Percentiles rank a stretch among this genome's conserved stretches.
Evolutionary conservation across 2,329 filamentous ascomycete genomes (phyloP).

Genomic region (Aspergillus ustus): DNA sequence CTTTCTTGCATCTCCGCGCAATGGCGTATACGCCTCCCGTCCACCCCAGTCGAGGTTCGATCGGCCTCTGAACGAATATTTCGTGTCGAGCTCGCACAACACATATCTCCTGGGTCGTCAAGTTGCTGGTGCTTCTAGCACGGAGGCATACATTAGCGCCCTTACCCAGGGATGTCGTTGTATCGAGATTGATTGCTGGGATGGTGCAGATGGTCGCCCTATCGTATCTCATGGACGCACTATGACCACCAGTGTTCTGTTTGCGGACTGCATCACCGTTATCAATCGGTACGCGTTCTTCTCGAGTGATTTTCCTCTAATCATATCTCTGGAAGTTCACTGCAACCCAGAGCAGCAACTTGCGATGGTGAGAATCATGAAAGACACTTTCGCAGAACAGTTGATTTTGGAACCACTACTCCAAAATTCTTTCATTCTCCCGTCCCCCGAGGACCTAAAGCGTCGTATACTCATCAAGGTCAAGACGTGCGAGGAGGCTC

Average conservation of each 20-base stretch:
- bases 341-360: slow-evolving; percentile 82
- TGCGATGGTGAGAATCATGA: slow-evolving; percentile 88
- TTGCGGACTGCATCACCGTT: slow-evolving; percentile 87
- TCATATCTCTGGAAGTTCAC: slow-evolving; percentile 94
- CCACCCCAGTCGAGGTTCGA: slow-evolving; percentile 70
- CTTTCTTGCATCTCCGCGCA: slow-evolving; percentile 75
- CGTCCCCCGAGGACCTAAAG: slow-evolving; percentile 83
- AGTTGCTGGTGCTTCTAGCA: slow-evolving; percentile 85
- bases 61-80: slow-evolving; percentile 92
- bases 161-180: slow-evolving; percentile 89
- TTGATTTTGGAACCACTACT: slow-evolving; percentile 78
- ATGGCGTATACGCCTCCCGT: slow-evolving; percentile 67
- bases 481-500: slow-evolving; percentile 71
- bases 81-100: slow-evolving; percentile 98
- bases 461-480: slow-evolving; percentile 90
- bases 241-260: slow-evolving; percentile 84
- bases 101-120: slow-evolving; percentile 94
- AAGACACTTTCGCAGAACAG: slow-evolving; percentile 77
- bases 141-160: slow-evolving; percentile 91
- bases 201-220: slow-evolving; percentile 84
- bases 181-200: slow-evolving; percentile 98
- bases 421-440: slow-evolving; percentile 69
- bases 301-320: slow-evolving; percentile 84
- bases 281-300: slow-evolving; percentile 95
- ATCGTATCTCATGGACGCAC: slow-evolving; percentile 91